A percentile compares a stretch with the other conserved stretches of the same genome.
Conservation (phyloP, 495 filamentous ascomycete species). For the Neurospora sp. region DNA sequence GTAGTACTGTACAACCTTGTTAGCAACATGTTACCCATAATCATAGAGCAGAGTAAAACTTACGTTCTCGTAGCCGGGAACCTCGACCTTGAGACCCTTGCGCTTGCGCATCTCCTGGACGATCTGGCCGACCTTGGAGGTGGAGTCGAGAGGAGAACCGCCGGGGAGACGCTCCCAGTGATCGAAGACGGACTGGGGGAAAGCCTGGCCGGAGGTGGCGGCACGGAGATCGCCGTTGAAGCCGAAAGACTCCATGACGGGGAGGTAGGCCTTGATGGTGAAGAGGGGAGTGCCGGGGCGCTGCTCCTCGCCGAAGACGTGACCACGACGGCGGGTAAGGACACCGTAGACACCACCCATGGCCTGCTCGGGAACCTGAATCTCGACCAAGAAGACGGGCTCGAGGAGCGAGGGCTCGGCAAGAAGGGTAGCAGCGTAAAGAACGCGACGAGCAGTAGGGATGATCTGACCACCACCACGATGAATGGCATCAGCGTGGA, state of each 20-base stretch:
- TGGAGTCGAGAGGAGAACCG: conserved; percentile 81
- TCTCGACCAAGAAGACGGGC: conserved; percentile 98
- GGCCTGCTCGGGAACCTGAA: conserved; percentile 94
- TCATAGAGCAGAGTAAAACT: conserved; percentile 33
- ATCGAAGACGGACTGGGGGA: conserved; percentile 97
- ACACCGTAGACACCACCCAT: conserved; percentile 99
- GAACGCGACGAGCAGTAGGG: conserved; percentile 92
- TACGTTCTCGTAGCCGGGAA: conserved; percentile 87
- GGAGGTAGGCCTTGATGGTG: conserved; percentile 98
- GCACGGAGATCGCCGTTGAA: conserved; percentile 96
- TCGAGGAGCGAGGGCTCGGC: conserved; percentile 85
- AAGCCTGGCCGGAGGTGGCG: conserved; percentile 90
- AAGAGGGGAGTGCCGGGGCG: conserved; percentile 97
- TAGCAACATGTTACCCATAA: conserved; percentile 32
- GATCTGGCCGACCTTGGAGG: conserved; percentile 75
- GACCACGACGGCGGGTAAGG: conserved; percentile 92
- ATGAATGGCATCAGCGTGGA: conserved; percentile 99
- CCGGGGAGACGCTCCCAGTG: conserved; percentile 94
- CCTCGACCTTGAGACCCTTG: conserved; percentile 96
- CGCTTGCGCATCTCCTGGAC: conserved; percentile 90
- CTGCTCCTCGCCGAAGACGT: conserved; percentile 98
- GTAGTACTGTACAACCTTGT: conserved; percentile 68
- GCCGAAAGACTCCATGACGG: conserved; percentile 99
- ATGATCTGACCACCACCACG: conserved; percentile 99
- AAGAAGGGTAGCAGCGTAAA: conserved; percentile 86